Percentiles rank a stretch among this genome's conserved stretches.
Evolutionary conservation across 192 early-diverging fungal genomes (phyloP).

Genomic region (Glomus cerebriforme): DNA sequence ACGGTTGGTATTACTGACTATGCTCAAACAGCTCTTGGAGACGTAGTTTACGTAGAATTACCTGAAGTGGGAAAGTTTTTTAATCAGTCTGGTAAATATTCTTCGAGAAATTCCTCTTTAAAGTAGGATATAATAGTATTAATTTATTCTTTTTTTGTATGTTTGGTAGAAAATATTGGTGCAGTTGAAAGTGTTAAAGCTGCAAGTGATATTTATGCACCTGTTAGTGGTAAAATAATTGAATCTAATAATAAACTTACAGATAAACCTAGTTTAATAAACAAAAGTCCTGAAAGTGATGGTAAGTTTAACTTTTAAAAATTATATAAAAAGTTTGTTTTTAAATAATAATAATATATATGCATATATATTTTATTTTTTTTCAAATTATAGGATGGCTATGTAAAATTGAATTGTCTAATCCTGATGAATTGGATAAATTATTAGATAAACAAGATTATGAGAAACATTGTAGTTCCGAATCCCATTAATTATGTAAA

Average conservation of each 20-base stretch:
- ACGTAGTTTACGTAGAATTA: conserved; percentile 93
- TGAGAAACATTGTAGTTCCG: conserved; percentile 50
- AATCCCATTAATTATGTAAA: not conserved
- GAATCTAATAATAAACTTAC: conserved; percentile 71
- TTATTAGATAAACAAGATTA: conserved; percentile 77
- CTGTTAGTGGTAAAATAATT: conserved; percentile 79
- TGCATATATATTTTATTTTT: not conserved
- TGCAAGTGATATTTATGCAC: conserved; percentile 88
- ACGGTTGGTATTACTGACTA: conserved; percentile 93
- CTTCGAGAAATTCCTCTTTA: conserved; percentile 2
- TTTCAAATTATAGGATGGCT: conserved; percentile 78
- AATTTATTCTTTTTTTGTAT: not conserved
- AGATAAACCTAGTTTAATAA: conserved; percentile 77
- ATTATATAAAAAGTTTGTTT: too few species aligned
- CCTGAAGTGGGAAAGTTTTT: conserved; percentile 69
- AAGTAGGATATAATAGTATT: not conserved
- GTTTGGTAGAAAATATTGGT: conserved; percentile 61
- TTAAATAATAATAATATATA: too few species aligned
- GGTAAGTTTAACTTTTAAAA: conserved; percentile 13
- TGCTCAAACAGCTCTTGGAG: conserved; percentile 88
- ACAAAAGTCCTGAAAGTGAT: conserved; percentile 75
- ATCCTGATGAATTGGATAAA: conserved; percentile 64
- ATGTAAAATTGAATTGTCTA: conserved; percentile 83
- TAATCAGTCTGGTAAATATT: conserved; percentile 58
- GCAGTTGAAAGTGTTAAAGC: conserved; percentile 96